Base-by-base conservation (phyloP, 805 yeast genomes). In the Zygosaccharomyces bisporus region DNA sequence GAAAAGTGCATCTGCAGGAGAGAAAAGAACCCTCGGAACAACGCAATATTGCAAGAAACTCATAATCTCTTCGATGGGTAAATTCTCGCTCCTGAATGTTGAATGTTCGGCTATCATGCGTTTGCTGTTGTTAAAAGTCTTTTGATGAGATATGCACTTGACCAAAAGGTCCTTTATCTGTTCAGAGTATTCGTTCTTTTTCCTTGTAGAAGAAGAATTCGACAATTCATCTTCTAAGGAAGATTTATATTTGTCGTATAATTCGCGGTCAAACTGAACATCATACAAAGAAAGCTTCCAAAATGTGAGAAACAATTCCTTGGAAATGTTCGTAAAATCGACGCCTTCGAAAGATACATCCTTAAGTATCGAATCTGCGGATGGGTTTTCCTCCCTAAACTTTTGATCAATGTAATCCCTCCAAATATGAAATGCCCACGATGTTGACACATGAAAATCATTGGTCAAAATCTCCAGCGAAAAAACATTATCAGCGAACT, bases 381-480 rank as follows among this genome's bases (percentile, higher is more conserved):
- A 24, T 1, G 38, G 50, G 8, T 35, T 45, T 3, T 55, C 52
- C 8, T 51, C 46, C 16, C 50, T 40, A 48, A 60, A 47, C 33
- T 53, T 47, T 49, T 56, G 49, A 41, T 63, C 61, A 61, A 72
- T 47, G 57, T 66, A 50, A 40, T 55, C 58, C 58, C 96, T 74
- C 95, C 95, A 88, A 2, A 87, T 57, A 49, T 82, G 86, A 65
- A 86, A 87, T 0, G 81, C 81, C 87, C 91, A 83, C 14, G 73
- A 72, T 0, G 76, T 62, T 3, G 77, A 70, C 6, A 83, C 67
- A 1, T 70, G 66, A 49, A 71, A 79, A 1, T 70, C 60, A 2
- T 56, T 51, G 2, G 71, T 56, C 30, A 84, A 63, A 3, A 65
- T 67, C 9, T 63, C 61, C 16, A 78, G 58, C 0, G 78, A 58